Evolutionary conservation across 306 rosid species (phyloP).

Genomic region (Trichosanthes truncata): DNA sequence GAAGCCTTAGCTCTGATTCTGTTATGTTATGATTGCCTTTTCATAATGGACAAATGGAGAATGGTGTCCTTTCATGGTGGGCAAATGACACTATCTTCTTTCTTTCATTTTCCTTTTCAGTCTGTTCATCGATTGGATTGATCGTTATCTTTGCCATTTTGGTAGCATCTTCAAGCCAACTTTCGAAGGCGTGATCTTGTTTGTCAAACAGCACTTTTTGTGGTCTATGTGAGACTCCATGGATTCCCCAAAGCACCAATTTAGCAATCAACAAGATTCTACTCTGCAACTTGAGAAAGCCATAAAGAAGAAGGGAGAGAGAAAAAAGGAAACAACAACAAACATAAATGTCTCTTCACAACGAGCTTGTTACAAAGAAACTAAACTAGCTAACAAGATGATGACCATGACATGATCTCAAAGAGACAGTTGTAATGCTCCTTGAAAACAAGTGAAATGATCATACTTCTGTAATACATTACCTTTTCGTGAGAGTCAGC

Average conservation of each 20-base stretch:
- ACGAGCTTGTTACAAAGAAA: not conserved
- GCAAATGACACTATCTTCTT: not conserved
- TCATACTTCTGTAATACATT: not conserved
- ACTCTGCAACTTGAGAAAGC: slow-evolving; percentile 1
- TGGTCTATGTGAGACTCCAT: not conserved
- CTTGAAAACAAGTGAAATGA: not conserved
- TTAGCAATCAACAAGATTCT: not conserved
- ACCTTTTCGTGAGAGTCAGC: not conserved
- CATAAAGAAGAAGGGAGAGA: not conserved
- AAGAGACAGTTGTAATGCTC: not conserved
- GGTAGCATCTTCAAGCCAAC: not conserved
- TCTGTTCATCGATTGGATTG: not conserved
- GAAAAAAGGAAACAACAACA: not conserved
- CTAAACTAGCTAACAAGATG: not conserved
- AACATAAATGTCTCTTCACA: not conserved
- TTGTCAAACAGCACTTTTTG: not conserved
- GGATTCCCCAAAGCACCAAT: not conserved
- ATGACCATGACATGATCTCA: not conserved
- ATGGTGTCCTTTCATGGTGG: slow-evolving; percentile 8
- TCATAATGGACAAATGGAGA: not conserved
- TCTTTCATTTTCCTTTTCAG: not conserved
- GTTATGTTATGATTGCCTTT: not conserved
- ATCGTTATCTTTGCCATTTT: not conserved
- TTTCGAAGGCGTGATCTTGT: not conserved
- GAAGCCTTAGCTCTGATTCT: not conserved